Evolutionary conservation across 805 yeast species (phyloP), one percentile per base, ranked within the genome.

Genomic region (Starmera quercuum): DNA sequence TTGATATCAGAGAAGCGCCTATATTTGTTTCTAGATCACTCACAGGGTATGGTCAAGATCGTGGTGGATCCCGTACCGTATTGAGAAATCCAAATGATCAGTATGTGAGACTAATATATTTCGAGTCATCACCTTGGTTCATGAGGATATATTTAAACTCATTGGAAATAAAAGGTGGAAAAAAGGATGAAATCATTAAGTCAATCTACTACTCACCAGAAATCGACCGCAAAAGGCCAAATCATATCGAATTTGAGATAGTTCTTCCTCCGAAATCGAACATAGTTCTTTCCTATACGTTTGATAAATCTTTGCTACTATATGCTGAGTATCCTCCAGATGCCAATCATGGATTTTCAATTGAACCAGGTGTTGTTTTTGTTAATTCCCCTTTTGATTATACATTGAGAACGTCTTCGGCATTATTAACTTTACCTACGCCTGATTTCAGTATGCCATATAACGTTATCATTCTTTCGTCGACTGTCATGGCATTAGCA

Each of bases 401-500:
- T 45, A 67, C 73, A 38, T 46, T 78, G 40, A 71, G 97, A 51
- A 85, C 97, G 0, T 75, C 96, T 5, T 83, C 97, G n/a, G 70
- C 88, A 28, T 64, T 92, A 37, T 64, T 92, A 31, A 75, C 92
- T 0, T 66, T 92, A 33, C 96, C 98, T 3, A 92, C 97, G 0
- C 98, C 98, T 0, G 98, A 92, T 61, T 92, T 92, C 59, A 83
- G 95, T 41, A 92, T 92, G 98, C 98, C 98, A 1, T 92, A 92
- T 56, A 92, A 92, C 49, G 98, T 92, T 27, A 90, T 92, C 40
- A 92, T 92, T 30, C 65, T 92, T 41, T 84, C 97, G 0, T 84
- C 95, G 7, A 92, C 98, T 0, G 81, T 87, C 6, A 82, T 92
- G 85, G 86, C 97, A 1, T 63, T 92, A 37, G 79, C 90, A 0